Conservation (phyloP, 208 protist species). For the Leishmania martiniquensis region DNA sequence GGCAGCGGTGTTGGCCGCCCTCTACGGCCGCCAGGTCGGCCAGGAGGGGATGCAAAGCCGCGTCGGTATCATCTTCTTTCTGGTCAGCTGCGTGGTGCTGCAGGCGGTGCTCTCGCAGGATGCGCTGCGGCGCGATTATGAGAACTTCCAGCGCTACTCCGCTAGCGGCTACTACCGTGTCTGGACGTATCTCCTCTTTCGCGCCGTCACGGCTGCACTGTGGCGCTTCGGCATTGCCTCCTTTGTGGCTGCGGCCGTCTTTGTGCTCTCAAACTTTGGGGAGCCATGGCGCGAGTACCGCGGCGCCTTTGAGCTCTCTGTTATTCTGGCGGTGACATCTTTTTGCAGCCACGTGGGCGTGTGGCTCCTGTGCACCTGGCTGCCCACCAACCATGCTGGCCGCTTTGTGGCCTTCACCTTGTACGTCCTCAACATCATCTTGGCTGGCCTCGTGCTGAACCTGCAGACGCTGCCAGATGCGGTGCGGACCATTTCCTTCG, state of each 20-base stretch:
- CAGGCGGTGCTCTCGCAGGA: conserved; percentile 55
- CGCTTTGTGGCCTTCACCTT: conserved; percentile 51
- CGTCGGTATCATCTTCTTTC: conserved; percentile 70
- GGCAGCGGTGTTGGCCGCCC: conserved; percentile 40
- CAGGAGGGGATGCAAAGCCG: conserved; percentile 71
- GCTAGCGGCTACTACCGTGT: conserved; percentile 60
- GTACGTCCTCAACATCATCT: conserved; percentile 62
- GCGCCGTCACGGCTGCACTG: conserved; percentile 39
- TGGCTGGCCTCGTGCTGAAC: conserved; percentile 70
- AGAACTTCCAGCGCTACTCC: conserved; percentile 51
- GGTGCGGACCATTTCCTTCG: conserved; percentile 44
- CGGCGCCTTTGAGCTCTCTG: conserved; percentile 51
- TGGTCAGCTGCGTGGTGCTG: conserved; percentile 63
- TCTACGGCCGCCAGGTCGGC: conserved; percentile 57
- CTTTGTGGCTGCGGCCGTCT: conserved; percentile 43
- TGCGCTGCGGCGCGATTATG: conserved; percentile 51
- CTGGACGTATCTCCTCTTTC: conserved; percentile 46
- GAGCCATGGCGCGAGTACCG: conserved; percentile 55
- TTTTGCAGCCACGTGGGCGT: conserved; percentile 53
- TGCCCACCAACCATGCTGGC: conserved; percentile 29
- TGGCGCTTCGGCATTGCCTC: conserved; percentile 46
- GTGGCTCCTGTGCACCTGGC: conserved; percentile 49
- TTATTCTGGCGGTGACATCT: conserved; percentile 57
- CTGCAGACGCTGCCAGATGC: conserved; percentile 47
- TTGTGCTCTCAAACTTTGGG: conserved; percentile 51